A percentile compares a stretch with the other conserved stretches of the same genome.
Evolutionary conservation across 2,329 filamentous ascomycete genomes (phyloP).

Genomic region (Septoria petroselini): DNA sequence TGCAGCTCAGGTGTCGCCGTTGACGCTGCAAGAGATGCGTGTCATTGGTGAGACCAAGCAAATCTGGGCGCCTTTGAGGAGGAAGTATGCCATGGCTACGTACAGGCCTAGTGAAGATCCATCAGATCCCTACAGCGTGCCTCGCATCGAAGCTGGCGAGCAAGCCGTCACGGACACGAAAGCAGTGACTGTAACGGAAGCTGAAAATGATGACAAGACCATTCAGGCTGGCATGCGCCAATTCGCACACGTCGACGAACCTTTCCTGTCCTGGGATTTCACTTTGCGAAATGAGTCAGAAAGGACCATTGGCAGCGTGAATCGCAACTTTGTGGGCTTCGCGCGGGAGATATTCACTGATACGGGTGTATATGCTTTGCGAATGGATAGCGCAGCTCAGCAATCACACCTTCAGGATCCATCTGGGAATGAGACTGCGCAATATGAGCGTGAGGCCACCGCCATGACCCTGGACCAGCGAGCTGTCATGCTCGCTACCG

Average conservation of each 20-base stretch:
- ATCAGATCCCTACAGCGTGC: conserved; percentile 37
- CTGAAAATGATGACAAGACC: conserved; percentile 42
- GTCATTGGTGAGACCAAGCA: conserved; percentile 63
- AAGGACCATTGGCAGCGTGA: conserved; percentile 58
- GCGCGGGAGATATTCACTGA: conserved; percentile 64
- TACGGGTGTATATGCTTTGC: conserved; percentile 61
- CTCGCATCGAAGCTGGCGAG: conserved; percentile 38
- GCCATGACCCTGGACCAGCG: conserved; percentile 65
- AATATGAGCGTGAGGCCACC: conserved; percentile 33
- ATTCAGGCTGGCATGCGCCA: conserved; percentile 53
- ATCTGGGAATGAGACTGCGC: conserved; percentile 29
- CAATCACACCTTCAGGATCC: conserved; percentile 33
- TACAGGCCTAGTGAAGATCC: conserved; percentile 45
- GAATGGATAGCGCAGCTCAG: conserved; percentile 60
- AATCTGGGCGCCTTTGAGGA: conserved; percentile 59
- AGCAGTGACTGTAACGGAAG: conserved; percentile 47
- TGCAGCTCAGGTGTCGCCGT: conserved; percentile 52
- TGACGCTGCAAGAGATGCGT: conserved; percentile 57
- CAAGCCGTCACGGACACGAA: conserved; percentile 45
- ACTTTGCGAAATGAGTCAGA: conserved; percentile 52
- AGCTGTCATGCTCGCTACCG: conserved; percentile 64
- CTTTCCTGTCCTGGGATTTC: conserved; percentile 64
- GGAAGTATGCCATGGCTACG: conserved; percentile 65
- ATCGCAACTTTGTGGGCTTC: conserved; percentile 62
- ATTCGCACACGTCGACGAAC: conserved; percentile 62